Evolutionary conservation across 805 yeast species (phyloP), one percentile per base, ranked within the genome.

Genomic region (Metschnikowia proteae): DNA sequence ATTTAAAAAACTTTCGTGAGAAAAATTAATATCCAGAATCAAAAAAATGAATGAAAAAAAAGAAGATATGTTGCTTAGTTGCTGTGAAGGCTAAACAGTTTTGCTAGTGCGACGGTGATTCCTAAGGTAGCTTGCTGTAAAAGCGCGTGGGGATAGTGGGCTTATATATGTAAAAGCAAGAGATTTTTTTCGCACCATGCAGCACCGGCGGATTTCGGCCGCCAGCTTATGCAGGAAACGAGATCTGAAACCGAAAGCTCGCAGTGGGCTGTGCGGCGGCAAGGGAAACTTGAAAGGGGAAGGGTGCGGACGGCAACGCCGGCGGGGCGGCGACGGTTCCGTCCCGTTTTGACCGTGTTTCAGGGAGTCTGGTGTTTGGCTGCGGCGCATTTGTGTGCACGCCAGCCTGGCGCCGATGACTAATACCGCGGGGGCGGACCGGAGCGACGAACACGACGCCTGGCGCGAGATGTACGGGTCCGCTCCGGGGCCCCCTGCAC

Each of bases 41-140:
- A 37, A 43, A 43, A 43, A 43, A 43, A 38, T 43, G 46, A 28
- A 26, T 30, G 46, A 37, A 38, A 43, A 37, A 35, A 43, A 38
- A 38, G 43, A 43, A 43, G 46, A 35, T 35, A 35, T 38, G 44
- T 13, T 8, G 17, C 6, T 13, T 22, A 35, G 30, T 11, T 22
- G 35, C 17, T 25, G 45, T 37, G 29, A 22, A 3, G 45, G 45
- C 28, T 30, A 26, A n/a, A 10, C 10, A 27, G 36, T 5, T n/a
- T 26, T 32, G 37, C 45, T 42, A 26, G 17, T 25, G 37, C 29
- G 31, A 6, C 10, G n/a, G 6, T 32, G 26, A 25, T 17, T 32
- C 32, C 8, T 23, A 11, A 30, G 36, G 32, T 39, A 11, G 11
- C 11, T 5, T 22, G 10, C 6, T 7, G 6, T 10, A 5, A 37